Evolutionary conservation across 176 grass and related monocot species (phyloP), one percentile per base, ranked within the genome.

Genomic region (Elaeis guineensis): DNA sequence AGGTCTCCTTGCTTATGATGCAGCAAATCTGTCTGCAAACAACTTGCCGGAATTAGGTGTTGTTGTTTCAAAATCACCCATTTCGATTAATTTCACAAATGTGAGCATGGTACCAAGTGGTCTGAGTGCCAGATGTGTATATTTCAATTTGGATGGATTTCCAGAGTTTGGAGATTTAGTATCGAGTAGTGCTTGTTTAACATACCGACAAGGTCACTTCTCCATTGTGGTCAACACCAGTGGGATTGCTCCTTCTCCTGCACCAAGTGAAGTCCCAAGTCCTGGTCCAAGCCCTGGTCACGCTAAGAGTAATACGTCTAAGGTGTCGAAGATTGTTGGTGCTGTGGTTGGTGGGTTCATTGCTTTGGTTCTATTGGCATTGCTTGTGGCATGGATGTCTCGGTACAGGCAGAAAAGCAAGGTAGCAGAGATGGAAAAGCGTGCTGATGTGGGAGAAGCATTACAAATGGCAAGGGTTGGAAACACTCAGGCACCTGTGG

Each of bases 161-260:
- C 78, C 82, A 18, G 65, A 89, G 70, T 81, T 99, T 77, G 57
- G 50, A 73, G 82, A 83, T 59, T 39, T 86, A 58, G 77, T 65
- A 66, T 68, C 53, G 3, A 68, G 39, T 25, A 74, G 74, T 48
- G 51, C 58, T 17, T 99, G 94, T 64, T 44, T 58, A 2, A 76
- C 70, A 1, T 83, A 68, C 50, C 73, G 65, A 11, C 79, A 75
- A 21, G 94, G 94, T 26, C 94, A 99, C 73, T 77, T 99, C 17
- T 82, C 85, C 1, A 86, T 99, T n/a, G 94, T 88, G 66, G 81
- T 89, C 22, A 98, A 92, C 69, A 78, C 82, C 6, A 89, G 61
- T 6, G 84, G 28, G 30, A 21, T 83, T 56, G 63, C 73, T 89
- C 79, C 87, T 65, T 11, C 78, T 50, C 70, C 78, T 6, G 52